Evolutionary conservation across 495 filamentous ascomycete genomes (phyloP), one percentile per base, ranked within the genome.

Genomic region (Podospora pseudoanserina): DNA sequence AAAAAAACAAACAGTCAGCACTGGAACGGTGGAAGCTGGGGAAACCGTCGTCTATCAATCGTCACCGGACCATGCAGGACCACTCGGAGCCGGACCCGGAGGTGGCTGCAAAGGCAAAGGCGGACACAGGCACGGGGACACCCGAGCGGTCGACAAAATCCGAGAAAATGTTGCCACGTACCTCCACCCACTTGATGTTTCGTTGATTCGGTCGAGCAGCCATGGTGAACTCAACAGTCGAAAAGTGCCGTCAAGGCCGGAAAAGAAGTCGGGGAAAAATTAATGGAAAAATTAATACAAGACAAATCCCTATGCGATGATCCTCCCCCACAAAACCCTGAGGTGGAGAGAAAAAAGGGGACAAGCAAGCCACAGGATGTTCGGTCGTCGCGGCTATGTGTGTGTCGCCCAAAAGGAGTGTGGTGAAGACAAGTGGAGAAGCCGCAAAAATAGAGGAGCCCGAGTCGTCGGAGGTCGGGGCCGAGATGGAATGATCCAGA

Each of bases 131-230:
- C 26, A 23, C 15, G 39, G 62, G 23, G 44, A 16, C 26, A 62
- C 27, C 53, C 20, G 34, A 27, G 23, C 15, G 61, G 20, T 28
- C 59, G 59, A 26, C 20, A 32, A 32, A 63, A 18, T 63, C 27
- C 28, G 32, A 49, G 44, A 53, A 60, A 39, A 49, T 49, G 26
- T 64, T 60, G 59, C 55, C 27, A 72, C 76, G 49, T 30, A 78
- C 76, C 75, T 78, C 76, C 56, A 78, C 75, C 76, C 76, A 78
- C 67, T 78, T 77, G 68, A 78, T 77, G 68, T 77, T 78, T 57
- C 74, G 68, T 67, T 74, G 68, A 65, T 61, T 70, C 23, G 67
- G 69, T 53, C 67, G 65, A 11, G 73, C n/a, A 39, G 61, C 61
- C 60, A 34, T 62, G 32, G 61, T 34, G 27, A 32, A n/a, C 61